Evolutionary conservation across 495 filamentous ascomycete genomes (phyloP).

Genomic region (Hyaloscypha hepaticicola): DNA sequence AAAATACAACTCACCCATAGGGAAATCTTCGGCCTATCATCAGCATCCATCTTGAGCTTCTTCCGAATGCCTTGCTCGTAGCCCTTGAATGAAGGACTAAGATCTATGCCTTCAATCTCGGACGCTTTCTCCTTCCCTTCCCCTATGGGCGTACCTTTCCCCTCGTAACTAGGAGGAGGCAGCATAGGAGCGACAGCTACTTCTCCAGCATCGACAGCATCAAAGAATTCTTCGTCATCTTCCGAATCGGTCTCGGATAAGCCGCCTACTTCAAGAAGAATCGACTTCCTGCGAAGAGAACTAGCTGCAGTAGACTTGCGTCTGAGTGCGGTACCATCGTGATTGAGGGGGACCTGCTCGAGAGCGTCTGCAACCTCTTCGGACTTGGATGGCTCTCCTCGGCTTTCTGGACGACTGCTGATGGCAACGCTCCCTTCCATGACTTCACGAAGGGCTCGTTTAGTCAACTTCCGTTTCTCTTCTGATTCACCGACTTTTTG

Average conservation of each 20-base stretch:
- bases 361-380: slow-evolving; percentile 36
- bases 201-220: slow-evolving; percentile 91
- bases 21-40: slow-evolving; percentile 89
- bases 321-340: slow-evolving; percentile 30
- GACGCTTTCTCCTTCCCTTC: slow-evolving; percentile 42
- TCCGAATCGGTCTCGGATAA: slow-evolving; percentile 80
- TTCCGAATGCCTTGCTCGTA: slow-evolving; percentile 84
- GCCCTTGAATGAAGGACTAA: slow-evolving; percentile 76
- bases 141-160: slow-evolving; percentile 31
- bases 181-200: slow-evolving; percentile 68
- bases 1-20: slow-evolving; percentile 72
- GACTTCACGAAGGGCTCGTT: slow-evolving; percentile 84
- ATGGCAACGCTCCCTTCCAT: slow-evolving; percentile 59
- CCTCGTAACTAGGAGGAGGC: slow-evolving; percentile 38
- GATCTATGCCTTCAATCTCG: slow-evolving; percentile 54
- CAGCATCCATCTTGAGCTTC: slow-evolving; percentile 83
- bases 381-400: slow-evolving; percentile 29
- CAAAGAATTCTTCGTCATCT: slow-evolving; percentile 92
- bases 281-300: slow-evolving; percentile 53
- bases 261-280: slow-evolving; percentile 58
- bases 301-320: slow-evolving; percentile 46
- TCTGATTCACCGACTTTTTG: slow-evolving; percentile 86
- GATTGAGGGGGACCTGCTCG: slow-evolving; percentile 26
- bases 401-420: slow-evolving; percentile 44
- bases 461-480: slow-evolving; percentile 83